A percentile compares a stretch with the other conserved stretches of the same genome.
phyloP scores from a whole-genome alignment of 2,329 filamentous ascomycete species.

The Magnaporthiopsis incrustans region DNA sequence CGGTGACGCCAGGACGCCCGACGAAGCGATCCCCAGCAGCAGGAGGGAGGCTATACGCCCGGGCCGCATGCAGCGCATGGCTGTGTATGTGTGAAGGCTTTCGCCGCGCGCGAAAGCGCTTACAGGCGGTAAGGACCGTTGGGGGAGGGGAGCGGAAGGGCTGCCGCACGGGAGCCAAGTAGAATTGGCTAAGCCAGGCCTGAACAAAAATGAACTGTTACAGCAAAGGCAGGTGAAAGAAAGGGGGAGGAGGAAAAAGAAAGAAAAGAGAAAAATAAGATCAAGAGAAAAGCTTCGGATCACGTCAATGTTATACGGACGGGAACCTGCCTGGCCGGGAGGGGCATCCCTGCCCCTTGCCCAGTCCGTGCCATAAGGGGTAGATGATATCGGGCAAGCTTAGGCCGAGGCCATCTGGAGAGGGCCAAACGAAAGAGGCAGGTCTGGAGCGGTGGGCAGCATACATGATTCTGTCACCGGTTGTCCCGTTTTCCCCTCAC shows the following conservation, averaged over 20 bases:
- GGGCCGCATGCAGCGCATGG: constrained; percentile 9
- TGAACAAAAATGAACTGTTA: not conserved
- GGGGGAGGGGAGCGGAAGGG: no score
- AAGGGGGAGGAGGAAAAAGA: not conserved
- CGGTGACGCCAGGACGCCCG: constrained; percentile 8
- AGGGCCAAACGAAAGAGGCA: not conserved
- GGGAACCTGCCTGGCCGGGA: not conserved
- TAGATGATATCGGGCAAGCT: not conserved
- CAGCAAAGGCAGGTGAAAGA: not conserved
- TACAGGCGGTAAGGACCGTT: not conserved
- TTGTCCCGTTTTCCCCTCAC: not conserved
- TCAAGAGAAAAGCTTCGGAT: not conserved
- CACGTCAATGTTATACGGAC: not conserved
- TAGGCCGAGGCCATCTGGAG: not conserved
- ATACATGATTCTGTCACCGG: not conserved
- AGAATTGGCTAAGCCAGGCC: not conserved
- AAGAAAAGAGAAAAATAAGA: not conserved
- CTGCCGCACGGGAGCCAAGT: not conserved
- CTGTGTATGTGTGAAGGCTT: not conserved
- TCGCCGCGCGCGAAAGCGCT: no score
- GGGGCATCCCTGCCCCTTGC: not conserved
- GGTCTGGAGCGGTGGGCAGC: not conserved
- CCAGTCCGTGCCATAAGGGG: no score
- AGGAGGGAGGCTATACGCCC: not conserved
- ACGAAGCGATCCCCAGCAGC: constrained; percentile 8